Base-by-base conservation (phyloP, 2,329 filamentous ascomycete genomes). In the Colletotrichum tabaci region DNA sequence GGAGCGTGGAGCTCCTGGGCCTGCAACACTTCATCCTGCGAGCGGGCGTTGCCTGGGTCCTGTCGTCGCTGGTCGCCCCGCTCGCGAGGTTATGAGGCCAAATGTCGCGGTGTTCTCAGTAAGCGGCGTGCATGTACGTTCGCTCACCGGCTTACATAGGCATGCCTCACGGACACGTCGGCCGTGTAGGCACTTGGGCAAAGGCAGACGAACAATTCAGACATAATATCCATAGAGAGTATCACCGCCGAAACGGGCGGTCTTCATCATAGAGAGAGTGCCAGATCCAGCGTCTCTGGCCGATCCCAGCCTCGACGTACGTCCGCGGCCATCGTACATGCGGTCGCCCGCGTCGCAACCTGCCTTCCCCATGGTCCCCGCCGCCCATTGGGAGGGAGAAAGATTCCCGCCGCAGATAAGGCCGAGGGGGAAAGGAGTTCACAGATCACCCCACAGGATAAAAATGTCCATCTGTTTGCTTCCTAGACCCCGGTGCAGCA, bases 1-100 rank as follows among this genome's bases (percentile, higher is more conserved):
- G 86, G 3, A 82, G 75, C 42, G 70, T 79, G 21, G 74, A 77
- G 38, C 60, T 85, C 23, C 72, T 85, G 10, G 76, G 76, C 61
- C 61, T 79, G 7, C 75, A 81, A 66, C 75, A 79, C 47, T 67
- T 84, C 12, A n/a, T 80, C 38, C 47, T 82, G 40, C 81, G 80
- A 66, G 74, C 75, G 10, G 75, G 77, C 26, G 58, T 81, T 23
- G 81, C 79, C 38, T 85, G 82, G 83, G 26, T 56, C 30, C 21
- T 79, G 23, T 75, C 75, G 12, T 75, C 69, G 23, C 60, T 58
- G n/a, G 35, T 69, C 12, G 58, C 67, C 44, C 63, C 55, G 46
- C 66, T 53, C 30, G 44, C 50, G 68, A 55, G 30, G 30, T 49
- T 50, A 49, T 72, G 69, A 72, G 38, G 47, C 26, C 35, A n/a